Base-by-base conservation (phyloP, 371 early-diverging fungal genomes). In the Lichtheimia ramosa region DNA sequence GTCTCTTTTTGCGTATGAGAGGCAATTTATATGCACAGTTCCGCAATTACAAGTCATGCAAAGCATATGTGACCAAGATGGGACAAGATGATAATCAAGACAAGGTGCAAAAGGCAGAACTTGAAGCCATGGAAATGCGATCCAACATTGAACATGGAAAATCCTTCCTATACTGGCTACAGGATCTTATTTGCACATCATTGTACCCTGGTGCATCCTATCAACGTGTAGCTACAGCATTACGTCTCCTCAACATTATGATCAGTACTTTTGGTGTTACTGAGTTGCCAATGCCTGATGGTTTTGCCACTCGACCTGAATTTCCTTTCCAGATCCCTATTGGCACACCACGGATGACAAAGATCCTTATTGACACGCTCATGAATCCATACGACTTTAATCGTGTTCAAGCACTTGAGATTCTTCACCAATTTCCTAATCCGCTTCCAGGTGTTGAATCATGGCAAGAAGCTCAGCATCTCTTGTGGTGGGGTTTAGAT, bases 371-470 rank as follows among this genome's bases (percentile, higher is more conserved):
- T 6, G 75, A 82, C 40, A 77, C 81, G 5, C 74, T 92, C 46
- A 73, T 83, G 62, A 84, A 90, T 52, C 82, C 88, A 0, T 92
- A 84, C 51, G 91, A 92, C 27, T 83, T 83, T 16, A 90, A 89
- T 56, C 85, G 92, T 18, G 66, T 69, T 3, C 70, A 76, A 28
- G 87, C 91, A 1, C 83, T 88, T 56, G 83, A 88, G 18, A 80
- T 90, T 21, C 66, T 92, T 14, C 69, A 73, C 27, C 70, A 65
- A 5, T 85, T 87, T 71, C 83, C 83, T 16, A 73, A 77, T 15
- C 87, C 88, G 3, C 71, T 86, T 27, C 79, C 83, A 16, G 86
- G 85, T 1, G 75, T 81, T 24, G 72, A 71, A 23, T 56, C 68
- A 2, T 63, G 60, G 28, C 70, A 67, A 3, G 68, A 75, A 25